A percentile compares a stretch with the other conserved stretches of the same genome.
Evolutionary conservation across 2,329 filamentous ascomycete genomes (phyloP).

Genomic region (Colletotrichum sp.): DNA sequence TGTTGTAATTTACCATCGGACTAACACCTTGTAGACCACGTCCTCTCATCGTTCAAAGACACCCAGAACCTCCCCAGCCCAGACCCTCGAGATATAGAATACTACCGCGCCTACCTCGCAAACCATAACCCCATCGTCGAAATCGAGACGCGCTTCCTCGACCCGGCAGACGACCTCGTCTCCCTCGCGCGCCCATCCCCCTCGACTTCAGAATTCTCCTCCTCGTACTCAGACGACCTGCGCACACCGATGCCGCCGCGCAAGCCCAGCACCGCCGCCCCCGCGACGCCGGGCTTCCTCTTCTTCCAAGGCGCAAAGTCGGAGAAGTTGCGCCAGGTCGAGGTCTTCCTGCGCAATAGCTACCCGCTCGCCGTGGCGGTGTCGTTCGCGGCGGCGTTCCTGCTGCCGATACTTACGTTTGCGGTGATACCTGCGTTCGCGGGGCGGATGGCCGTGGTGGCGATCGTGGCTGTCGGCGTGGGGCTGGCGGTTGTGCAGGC

Average conservation of each 20-base stretch:
- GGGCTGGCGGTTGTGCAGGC: conserved; percentile 33
- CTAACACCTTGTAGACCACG: too few species aligned
- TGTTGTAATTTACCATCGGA: too few species aligned
- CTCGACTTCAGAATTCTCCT: neutral
- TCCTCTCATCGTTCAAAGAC: conserved; percentile 62
- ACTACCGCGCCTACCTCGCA: conserved; percentile 59
- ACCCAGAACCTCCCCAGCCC: conserved; percentile 56
- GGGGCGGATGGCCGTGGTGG: conserved; percentile 61
- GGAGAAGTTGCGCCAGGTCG: neutral
- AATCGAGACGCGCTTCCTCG: conserved; percentile 65
- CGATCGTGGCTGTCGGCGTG: conserved; percentile 55
- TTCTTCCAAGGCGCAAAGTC: neutral
- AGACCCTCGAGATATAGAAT: conserved; percentile 51
- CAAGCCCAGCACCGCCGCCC: neutral
- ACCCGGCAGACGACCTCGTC: conserved; percentile 59
- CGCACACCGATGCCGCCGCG: conserved; percentile 22
- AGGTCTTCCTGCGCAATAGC: neutral
- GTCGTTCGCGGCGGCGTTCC: conserved; percentile 53
- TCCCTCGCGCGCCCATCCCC: conserved; percentile 31
- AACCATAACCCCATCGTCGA: conserved; percentile 60
- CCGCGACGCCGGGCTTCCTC: neutral
- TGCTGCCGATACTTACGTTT: conserved; percentile 65
- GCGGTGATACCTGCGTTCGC: conserved; percentile 60
- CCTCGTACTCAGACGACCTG: conserved; percentile 4
- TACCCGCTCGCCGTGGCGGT: conserved; percentile 38